Conservation (phyloP, 345 rosid species). For the Lepidium sativum region DNA sequence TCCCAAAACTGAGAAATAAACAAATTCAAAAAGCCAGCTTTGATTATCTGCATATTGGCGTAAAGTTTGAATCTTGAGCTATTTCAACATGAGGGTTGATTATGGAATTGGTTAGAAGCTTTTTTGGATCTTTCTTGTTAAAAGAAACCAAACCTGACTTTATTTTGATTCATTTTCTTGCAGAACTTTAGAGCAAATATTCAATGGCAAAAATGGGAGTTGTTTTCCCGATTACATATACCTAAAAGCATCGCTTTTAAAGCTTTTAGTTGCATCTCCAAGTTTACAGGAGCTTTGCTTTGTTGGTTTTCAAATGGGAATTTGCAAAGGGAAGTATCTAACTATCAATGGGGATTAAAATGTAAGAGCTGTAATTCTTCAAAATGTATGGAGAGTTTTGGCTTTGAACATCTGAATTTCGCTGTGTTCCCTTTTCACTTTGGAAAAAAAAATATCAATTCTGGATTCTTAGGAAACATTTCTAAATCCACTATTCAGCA, state of each 20-base stretch:
- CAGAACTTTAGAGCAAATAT: neutral
- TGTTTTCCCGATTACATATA: conserved; percentile 35
- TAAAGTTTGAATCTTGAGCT: neutral
- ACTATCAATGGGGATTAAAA: conserved; percentile 23
- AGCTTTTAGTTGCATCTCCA: conserved; percentile 53
- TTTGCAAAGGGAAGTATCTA: conserved; percentile 32
- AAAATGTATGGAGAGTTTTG: conserved; percentile 25
- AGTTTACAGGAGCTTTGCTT: conserved; percentile 48
- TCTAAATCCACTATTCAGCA: conserved; percentile 39
- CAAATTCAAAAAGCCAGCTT: neutral
- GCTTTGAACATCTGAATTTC: conserved; percentile 24
- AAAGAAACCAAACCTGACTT: neutral
- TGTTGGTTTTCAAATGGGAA: conserved; percentile 51
- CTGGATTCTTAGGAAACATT: conserved; percentile 32
- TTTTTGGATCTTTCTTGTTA: neutral
- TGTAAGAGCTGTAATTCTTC: conserved; percentile 31
- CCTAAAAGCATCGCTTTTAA: conserved; percentile 47
- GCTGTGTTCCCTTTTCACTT: conserved; percentile 26
- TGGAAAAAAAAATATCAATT: conserved; percentile 18
- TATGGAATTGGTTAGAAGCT: neutral
- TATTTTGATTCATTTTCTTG: neutral
- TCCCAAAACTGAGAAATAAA: neutral
- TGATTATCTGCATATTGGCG: neutral
- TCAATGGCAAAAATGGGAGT: conserved; percentile 42
- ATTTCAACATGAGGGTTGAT: neutral